Percentiles rank a stretch among this genome's conserved stretches.
phyloP scores from a whole-genome alignment of 257 asterid species.

The Solanum dulcamara region DNA sequence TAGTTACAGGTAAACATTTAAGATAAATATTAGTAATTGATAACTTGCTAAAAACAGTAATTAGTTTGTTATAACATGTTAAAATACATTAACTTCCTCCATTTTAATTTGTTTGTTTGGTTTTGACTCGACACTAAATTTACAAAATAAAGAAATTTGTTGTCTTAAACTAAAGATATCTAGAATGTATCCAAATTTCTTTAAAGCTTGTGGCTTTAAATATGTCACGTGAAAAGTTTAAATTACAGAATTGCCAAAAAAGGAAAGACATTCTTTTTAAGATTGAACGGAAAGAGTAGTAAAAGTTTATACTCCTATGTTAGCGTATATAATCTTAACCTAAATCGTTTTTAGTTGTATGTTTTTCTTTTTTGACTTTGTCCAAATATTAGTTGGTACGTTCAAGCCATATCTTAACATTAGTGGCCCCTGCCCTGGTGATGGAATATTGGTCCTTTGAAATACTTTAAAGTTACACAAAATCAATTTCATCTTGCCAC shows the following conservation, averaged over 20 bases:
- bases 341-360: not conserved
- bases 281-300: not conserved
- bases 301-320: not conserved
- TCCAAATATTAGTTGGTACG: not conserved
- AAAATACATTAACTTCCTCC: no score
- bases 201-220: no score
- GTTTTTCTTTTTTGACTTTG: not conserved
- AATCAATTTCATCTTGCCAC: conserved; percentile 23
- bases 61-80: not conserved
- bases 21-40: not conserved
- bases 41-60: not conserved
- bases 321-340: not conserved
- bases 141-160: no score
- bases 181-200: no score
- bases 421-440: not conserved
- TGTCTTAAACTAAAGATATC: no score
- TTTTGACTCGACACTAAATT: no score
- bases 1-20: not conserved
- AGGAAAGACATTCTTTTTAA: no score
- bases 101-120: no score
- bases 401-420: not conserved
- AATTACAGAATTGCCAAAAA: no score
- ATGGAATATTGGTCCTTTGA: not conserved
- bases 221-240: no score
- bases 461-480: conserved; percentile 12